Percentiles rank a stretch among this genome's conserved stretches.
phyloP scores from a whole-genome alignment of 2,329 filamentous ascomycete species.

The Cladosporium sp. region DNA sequence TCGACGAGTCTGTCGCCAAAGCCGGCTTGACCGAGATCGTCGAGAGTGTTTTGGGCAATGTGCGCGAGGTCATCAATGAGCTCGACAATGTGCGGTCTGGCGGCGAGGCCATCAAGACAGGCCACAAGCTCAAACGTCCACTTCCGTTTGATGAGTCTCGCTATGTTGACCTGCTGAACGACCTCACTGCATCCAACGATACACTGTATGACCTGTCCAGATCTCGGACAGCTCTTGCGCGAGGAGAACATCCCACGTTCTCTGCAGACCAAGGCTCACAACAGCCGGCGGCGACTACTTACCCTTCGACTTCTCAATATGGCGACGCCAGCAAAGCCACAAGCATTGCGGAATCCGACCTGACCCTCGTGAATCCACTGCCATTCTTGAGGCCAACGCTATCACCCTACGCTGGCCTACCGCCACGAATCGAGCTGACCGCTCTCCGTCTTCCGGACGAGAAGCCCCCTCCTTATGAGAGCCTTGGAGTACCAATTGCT shows the following conservation, averaged over 20 bases:
- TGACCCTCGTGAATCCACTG: slow-evolving; percentile 40
- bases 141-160: slow-evolving; percentile 61
- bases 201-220: slow-evolving; percentile 73
- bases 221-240: slow-evolving; percentile 50
- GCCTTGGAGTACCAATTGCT: slow-evolving; percentile 40
- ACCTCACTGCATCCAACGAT: slow-evolving; percentile 74
- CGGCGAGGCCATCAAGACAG: slow-evolving; percentile 21
- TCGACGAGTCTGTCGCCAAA: slow-evolving; percentile 64
- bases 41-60: slow-evolving; percentile 72
- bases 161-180: slow-evolving; percentile 70
- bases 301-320: slow-evolving; percentile 2
- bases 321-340: slow-evolving; percentile 14
- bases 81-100: slow-evolving; percentile 63
- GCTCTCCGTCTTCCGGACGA: slow-evolving; percentile 43
- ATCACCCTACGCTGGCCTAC: slow-evolving; percentile 35
- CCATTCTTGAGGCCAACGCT: slow-evolving; percentile 26
- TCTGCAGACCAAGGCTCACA: slow-evolving; percentile 13
- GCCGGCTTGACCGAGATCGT: slow-evolving; percentile 72
- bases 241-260: slow-evolving; percentile 34
- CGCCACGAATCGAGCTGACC: slow-evolving; percentile 39
- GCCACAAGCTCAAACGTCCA: slow-evolving; percentile 34
- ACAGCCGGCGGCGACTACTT: background rate
- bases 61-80: slow-evolving; percentile 74
- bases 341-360: slow-evolving; percentile 35
- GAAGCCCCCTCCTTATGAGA: slow-evolving; percentile 47